A percentile compares a stretch with the other conserved stretches of the same genome.
phyloP scores from a whole-genome alignment of 345 rosid species.

The Turnera subulata region DNA sequence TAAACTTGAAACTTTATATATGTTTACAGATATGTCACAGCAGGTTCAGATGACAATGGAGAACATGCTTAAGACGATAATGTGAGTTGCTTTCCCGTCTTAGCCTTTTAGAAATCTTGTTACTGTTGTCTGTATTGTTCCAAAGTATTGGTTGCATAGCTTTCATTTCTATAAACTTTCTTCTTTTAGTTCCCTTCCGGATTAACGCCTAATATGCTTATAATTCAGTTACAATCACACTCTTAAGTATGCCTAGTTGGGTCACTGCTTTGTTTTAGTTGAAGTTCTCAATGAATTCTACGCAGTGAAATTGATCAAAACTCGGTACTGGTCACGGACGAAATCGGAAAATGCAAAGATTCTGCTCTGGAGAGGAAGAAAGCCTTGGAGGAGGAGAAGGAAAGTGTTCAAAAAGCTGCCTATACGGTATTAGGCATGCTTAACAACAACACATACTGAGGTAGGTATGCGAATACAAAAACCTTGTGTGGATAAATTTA shows the following conservation, averaged over 20 bases:
- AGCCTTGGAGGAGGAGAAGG: constrained; percentile 64
- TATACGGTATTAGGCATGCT: constrained; percentile 59
- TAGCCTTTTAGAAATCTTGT: too few relatives aligned
- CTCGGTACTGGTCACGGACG: constrained; percentile 59
- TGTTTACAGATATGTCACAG: constrained; percentile 67
- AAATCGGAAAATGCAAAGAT: constrained; percentile 68
- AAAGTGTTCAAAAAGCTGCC: constrained; percentile 80
- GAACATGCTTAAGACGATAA: constrained; percentile 77
- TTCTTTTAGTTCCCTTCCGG: too few relatives aligned
- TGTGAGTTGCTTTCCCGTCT: too few relatives aligned
- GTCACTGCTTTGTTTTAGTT: neutral
- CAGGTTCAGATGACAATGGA: constrained; percentile 73
- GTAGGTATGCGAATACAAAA: constrained; percentile 5
- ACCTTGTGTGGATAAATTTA: neutral
- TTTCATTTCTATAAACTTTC: neutral
- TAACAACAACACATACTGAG: constrained; percentile 14
- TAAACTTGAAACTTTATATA: neutral
- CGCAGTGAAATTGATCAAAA: constrained; percentile 82
- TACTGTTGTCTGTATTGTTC: neutral
- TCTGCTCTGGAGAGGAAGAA: constrained; percentile 67
- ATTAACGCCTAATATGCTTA: neutral
- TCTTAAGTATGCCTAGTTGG: neutral
- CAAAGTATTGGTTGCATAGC: neutral
- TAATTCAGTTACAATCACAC: neutral
- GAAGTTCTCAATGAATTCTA: constrained; percentile 6